Evolutionary conservation across 768 basidiomycete genomes (phyloP).

Genomic region (Hericium coralloides): DNA sequence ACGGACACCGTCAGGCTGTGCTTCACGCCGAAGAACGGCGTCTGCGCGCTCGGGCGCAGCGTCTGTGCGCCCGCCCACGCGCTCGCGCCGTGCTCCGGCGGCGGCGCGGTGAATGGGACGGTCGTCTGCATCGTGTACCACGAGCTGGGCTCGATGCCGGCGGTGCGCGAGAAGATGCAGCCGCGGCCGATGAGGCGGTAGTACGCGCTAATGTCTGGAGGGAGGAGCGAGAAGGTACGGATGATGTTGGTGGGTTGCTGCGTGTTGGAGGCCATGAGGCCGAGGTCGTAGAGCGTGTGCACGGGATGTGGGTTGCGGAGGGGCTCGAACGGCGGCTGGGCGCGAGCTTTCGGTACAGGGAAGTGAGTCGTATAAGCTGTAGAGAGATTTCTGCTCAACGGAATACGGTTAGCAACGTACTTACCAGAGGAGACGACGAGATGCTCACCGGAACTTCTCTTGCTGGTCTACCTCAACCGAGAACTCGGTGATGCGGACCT

Average conservation of each 20-base stretch:
- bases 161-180: constrained; percentile 38
- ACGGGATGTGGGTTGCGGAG: constrained; percentile 47
- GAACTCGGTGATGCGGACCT: constrained; percentile 49
- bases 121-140: constrained; percentile 55
- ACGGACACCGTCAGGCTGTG: constrained; percentile 17
- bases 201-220: constrained; percentile 33
- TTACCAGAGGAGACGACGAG: background rate
- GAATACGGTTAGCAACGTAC: constrained; percentile 21
- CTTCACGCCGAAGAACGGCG: constrained; percentile 6
- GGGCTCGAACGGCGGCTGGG: constrained; percentile 57
- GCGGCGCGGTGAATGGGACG: constrained; percentile 35
- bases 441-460: constrained; percentile 56
- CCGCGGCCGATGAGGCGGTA: constrained; percentile 43
- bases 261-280: constrained; percentile 25
- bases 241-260: constrained; percentile 20
- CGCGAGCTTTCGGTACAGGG: constrained; percentile 44
- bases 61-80: constrained; percentile 6
- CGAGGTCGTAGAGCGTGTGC: constrained; percentile 38
- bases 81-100: background rate
- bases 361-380: constrained; percentile 33
- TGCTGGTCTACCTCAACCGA: constrained; percentile 49
- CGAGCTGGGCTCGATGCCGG: constrained; percentile 18
- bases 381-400: constrained; percentile 23
- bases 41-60: constrained; percentile 5
- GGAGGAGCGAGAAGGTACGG: constrained; percentile 43